A percentile compares a stretch with the other conserved stretches of the same genome.
Evolutionary conservation across 2,329 filamentous ascomycete genomes (phyloP).

Genomic region (Plenodomus biglobosus): DNA sequence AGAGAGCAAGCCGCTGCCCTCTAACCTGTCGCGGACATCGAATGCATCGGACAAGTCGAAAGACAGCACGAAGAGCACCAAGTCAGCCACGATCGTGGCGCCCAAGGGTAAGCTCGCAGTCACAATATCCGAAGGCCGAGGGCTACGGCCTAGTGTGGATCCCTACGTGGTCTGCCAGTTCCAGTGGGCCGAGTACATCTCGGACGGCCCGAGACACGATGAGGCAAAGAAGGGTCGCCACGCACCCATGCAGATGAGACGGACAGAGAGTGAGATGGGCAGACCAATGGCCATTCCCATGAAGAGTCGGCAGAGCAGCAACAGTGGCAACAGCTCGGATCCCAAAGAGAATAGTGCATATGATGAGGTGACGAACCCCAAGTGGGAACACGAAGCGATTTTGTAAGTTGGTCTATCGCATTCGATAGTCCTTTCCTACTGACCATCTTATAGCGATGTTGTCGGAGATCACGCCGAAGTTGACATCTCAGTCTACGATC

Average conservation of each 20-base stretch:
- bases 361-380: conserved; percentile 75
- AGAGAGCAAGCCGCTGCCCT: conserved; percentile 51
- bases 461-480: conserved; percentile 88
- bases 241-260: conserved; percentile 55
- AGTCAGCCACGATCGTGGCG: conserved; percentile 62
- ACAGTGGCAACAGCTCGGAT: conserved; percentile 74
- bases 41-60: conserved; percentile 48
- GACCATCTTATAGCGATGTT: conserved; percentile 68
- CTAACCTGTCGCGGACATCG: conserved; percentile 56
- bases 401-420: conserved; percentile 67
- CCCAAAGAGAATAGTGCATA: conserved; percentile 56
- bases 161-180: conserved; percentile 97
- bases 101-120: conserved; percentile 87
- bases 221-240: conserved; percentile 48
- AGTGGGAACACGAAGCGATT: conserved; percentile 92
- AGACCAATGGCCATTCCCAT: conserved; percentile 93
- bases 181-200: conserved; percentile 95
- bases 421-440: conserved; percentile 11
- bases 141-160: conserved; percentile 77
- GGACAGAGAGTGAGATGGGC: conserved; percentile 78
- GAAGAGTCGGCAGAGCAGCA: conserved; percentile 94
- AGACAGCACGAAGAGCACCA: conserved; percentile 24
- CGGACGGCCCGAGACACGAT: conserved; percentile 72
- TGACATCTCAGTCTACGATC: conserved; percentile 92
- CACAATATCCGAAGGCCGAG: conserved; percentile 82